Conservation (phyloP, 805 yeast genomes). For the Starmerella scarabaei region DNA sequence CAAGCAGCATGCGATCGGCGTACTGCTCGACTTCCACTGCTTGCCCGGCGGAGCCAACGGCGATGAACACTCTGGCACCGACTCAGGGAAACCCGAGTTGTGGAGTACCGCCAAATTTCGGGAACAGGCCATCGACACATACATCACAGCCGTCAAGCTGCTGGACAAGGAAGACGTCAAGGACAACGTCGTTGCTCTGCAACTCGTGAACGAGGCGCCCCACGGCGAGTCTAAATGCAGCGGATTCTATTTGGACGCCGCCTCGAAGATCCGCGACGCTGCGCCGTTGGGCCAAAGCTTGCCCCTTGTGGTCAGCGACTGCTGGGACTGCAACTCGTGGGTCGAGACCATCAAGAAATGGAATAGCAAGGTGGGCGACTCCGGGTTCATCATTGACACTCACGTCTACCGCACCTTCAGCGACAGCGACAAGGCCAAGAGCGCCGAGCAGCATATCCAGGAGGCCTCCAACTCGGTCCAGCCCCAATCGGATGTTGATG, state of each 20-base stretch:
- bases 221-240: conserved; percentile 41
- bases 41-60: conserved; percentile 88
- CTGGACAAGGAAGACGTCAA: conserved; percentile 26
- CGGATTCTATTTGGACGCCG: conserved; percentile 52
- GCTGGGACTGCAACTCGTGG: conserved; percentile 85
- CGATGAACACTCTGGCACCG: conserved; percentile 71
- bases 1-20: conserved; percentile 46
- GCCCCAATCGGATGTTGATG: conserved; percentile 37
- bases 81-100: conserved; percentile 45
- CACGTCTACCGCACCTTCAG: conserved; percentile 82
- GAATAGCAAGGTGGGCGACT: conserved; percentile 28
- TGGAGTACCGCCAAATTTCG: conserved; percentile 37
- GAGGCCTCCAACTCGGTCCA: conserved; percentile 16
- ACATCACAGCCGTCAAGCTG: conserved; percentile 52
- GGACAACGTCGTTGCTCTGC: conserved; percentile 70
- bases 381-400: conserved; percentile 66
- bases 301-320: conserved; percentile 78
- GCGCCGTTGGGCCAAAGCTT: conserved; percentile 35
- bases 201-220: conserved; percentile 73
- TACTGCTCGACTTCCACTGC: conserved; percentile 76
- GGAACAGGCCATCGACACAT: conserved; percentile 36
- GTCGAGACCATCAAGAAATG: conserved; percentile 44
- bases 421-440: conserved; percentile 52
- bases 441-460: conserved; percentile 49
- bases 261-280: conserved; percentile 38